Conservation (phyloP, 148 eudicot species). For the Silene uniflora region DNA sequence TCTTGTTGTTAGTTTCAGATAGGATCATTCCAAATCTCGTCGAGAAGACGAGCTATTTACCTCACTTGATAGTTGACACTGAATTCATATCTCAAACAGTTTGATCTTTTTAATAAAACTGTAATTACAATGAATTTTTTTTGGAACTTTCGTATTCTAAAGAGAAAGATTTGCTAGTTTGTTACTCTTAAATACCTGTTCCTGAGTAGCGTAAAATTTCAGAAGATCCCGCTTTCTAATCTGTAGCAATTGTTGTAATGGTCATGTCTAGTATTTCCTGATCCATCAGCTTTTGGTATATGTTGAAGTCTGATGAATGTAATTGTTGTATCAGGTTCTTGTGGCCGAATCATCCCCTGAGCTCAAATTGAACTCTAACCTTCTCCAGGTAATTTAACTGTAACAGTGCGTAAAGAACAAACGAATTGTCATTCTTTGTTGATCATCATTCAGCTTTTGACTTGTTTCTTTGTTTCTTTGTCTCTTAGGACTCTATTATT, state of each 20-base stretch:
- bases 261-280: neutral
- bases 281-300: neutral
- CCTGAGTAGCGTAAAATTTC: neutral
- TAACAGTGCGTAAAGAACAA: neutral
- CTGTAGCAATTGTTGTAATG: too few species aligned
- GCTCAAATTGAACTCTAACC: constrained; percentile 45
- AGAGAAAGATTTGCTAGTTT: neutral
- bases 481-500: constrained; percentile 60
- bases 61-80: neutral
- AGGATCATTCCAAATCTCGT: too few species aligned
- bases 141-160: neutral
- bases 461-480: constrained; percentile 14
- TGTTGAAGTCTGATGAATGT: neutral
- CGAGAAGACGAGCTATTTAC: too few species aligned
- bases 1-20: too few species aligned
- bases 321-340: constrained; percentile 37
- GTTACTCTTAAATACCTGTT: neutral
- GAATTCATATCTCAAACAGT: neutral
- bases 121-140: too few species aligned
- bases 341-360: constrained; percentile 36
- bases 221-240: neutral
- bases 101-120: neutral
- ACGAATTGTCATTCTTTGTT: neutral
- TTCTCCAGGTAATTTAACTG: constrained; percentile 59
- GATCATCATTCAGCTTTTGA: neutral